Evolutionary conservation across 2,329 filamentous ascomycete species (phyloP), one percentile per base, ranked within the genome.

Genomic region (Acarospora socialis): DNA sequence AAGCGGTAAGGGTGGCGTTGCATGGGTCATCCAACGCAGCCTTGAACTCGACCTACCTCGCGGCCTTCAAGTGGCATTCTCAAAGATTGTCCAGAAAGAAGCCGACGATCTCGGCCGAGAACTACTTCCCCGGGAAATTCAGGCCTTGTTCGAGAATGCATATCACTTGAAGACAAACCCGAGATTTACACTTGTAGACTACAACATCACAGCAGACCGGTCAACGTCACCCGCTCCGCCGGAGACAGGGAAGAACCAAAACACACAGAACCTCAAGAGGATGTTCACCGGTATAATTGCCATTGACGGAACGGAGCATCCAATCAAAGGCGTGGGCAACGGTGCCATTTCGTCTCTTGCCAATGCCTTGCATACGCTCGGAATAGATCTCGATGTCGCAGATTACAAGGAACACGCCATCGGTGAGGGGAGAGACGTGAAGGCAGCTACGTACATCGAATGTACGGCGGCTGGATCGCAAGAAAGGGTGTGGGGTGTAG

Each of bases 371-470:
- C 71, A 73, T 45, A 66, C 66, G 10, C 60, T 95, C 20, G 81
- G 82, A 36, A 77, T 95, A 41, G 77, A 92, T 49, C 65, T 95
- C 15, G 87, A 95, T 50, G 83, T 95, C 31, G 72, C 77, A 27
- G 83, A 94, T 54, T 95, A 95, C 65, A 93, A 92, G 64, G 90
- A 95, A 57, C 87, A 95, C 58, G 79, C 86, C 17, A 84, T 95
- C 45, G 33, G 33, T 43, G 65, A 68, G 31, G 82, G 81, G 39
- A 71, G 74, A 35, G 73, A 83, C 39, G 82, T 87, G 43, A 92
- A 92, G 63, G 87, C 87, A n/a, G 87, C 84, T 2, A 82, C 86
- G 2, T 95, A 92, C 52, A 92, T 95, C 42, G 81, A 94, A 56
- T 93, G 84, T 57, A 84, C 70, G 17, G 68, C 75, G 13, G 59